Evolutionary conservation across 1,139 yeast genomes (phyloP).

Genomic region (Hemisphaericaspora subhashii): DNA sequence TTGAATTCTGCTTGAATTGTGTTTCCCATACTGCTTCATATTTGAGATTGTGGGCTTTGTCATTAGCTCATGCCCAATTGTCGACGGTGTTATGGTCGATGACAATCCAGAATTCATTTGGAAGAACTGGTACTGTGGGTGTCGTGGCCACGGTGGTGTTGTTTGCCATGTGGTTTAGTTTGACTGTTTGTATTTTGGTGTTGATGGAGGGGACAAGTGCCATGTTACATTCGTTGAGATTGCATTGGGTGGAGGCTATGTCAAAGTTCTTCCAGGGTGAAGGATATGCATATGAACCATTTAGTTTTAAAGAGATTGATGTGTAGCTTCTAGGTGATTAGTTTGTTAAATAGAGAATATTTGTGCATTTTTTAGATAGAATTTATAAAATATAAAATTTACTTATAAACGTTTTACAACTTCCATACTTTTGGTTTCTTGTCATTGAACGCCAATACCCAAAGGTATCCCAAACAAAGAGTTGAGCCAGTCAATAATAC

Average conservation of each 20-base stretch:
- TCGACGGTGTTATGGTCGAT: slow-evolving; percentile 94
- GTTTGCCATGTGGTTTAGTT: slow-evolving; percentile 92
- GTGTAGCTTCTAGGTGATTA: slow-evolving; percentile 5
- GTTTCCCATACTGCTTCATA: slow-evolving; percentile 98
- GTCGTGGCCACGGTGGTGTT: slow-evolving; percentile 70
- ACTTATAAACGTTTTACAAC: slow-evolving; percentile 1
- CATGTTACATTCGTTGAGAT: slow-evolving; percentile 93
- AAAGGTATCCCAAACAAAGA: slow-evolving; percentile 13
- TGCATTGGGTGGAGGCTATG: slow-evolving; percentile 99
- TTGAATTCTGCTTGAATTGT: slow-evolving; percentile 95
- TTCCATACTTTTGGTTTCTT: slow-evolving; percentile 6
- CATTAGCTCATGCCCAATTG: slow-evolving; percentile 95
- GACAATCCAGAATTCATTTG: slow-evolving; percentile 86
- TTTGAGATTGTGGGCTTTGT: slow-evolving; percentile 93
- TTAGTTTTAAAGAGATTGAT: slow-evolving; percentile 46
- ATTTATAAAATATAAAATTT: not conserved
- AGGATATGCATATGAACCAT: slow-evolving; percentile 86
- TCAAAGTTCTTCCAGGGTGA: slow-evolving; percentile 97
- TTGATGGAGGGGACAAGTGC: slow-evolving; percentile 99
- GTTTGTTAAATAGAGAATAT: not conserved
- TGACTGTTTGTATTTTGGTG: slow-evolving; percentile 88
- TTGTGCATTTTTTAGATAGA: not conserved
- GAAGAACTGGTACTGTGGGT: slow-evolving; percentile 64
- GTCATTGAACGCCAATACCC: slow-evolving; percentile 7
- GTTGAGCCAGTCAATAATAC: slow-evolving; percentile 20